A percentile compares a stretch with the other conserved stretches of the same genome.
phyloP scores from a whole-genome alignment of 352 stramenopile species.

The Globisporangium nodosum region DNA sequence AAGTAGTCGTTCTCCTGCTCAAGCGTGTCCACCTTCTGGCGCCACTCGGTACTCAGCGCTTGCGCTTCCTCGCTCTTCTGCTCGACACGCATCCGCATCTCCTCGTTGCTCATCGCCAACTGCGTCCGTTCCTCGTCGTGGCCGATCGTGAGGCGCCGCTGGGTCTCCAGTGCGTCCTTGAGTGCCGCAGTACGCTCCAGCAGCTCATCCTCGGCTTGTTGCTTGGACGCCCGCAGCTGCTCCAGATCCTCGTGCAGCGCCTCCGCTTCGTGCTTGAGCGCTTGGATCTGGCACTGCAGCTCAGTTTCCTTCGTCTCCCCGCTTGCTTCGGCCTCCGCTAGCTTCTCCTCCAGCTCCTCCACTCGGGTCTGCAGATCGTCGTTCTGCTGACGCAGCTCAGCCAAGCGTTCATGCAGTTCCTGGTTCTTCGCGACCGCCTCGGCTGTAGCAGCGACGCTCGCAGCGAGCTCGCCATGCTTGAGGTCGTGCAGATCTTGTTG shows the following conservation, averaged over 20 bases:
- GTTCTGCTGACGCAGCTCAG: conserved; percentile 48
- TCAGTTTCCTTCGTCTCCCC: conserved; percentile 37
- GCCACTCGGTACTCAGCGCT: conserved; percentile 29
- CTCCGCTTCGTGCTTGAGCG: conserved; percentile 45
- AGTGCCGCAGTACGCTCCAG: conserved; percentile 32
- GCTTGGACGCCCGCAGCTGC: conserved; percentile 37
- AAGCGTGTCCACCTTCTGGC: conserved; percentile 30
- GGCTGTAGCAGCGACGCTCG: conserved; percentile 36
- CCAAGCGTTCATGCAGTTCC: conserved; percentile 43
- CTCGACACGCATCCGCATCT: conserved; percentile 36
- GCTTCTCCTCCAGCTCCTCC: conserved; percentile 45
- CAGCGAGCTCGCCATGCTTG: conserved; percentile 37
- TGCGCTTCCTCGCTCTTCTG: conserved; percentile 31
- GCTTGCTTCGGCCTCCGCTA: conserved; percentile 29
- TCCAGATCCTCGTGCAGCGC: conserved; percentile 43
- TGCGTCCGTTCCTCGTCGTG: conserved; percentile 39
- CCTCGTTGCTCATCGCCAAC: conserved; percentile 46
- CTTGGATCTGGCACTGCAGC: conserved; percentile 42
- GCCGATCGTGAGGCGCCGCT: conserved; percentile 29
- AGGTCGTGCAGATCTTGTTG: conserved; percentile 42
- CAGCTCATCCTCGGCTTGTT: conserved; percentile 46
- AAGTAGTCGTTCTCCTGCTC: conserved; percentile 82
- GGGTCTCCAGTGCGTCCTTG: conserved; percentile 37
- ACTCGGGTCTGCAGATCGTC: conserved; percentile 51
- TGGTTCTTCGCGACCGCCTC: conserved; percentile 52